Evolutionary conservation across 2,329 filamentous ascomycete species (phyloP).

Genomic region (Gliomastix tumulicola): DNA sequence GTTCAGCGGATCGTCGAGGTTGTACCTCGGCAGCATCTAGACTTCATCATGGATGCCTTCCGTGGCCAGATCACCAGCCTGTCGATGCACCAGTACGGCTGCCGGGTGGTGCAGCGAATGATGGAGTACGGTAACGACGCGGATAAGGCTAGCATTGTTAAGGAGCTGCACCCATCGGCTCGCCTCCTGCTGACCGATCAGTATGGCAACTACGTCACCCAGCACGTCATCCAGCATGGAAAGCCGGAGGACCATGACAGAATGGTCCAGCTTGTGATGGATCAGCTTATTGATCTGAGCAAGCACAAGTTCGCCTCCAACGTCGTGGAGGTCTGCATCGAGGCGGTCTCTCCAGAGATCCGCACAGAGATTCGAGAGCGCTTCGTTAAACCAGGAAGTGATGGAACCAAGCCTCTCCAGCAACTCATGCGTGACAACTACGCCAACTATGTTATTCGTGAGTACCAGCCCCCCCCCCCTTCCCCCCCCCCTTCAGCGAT

Average conservation of each 20-base stretch:
- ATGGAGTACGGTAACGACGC: slow-evolving; percentile 72
- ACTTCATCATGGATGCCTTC: slow-evolving; percentile 79
- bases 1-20: slow-evolving; percentile 88
- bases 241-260: slow-evolving; percentile 62
- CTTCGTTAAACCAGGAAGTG: slow-evolving; percentile 51
- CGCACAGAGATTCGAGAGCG: slow-evolving; percentile 60
- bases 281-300: slow-evolving; percentile 66
- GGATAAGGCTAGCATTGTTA: slow-evolving; percentile 66
- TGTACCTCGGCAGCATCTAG: slow-evolving; percentile 69
- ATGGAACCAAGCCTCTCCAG: slow-evolving; percentile 64
- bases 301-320: slow-evolving; percentile 98
- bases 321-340: slow-evolving; percentile 89
- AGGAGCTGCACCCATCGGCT: slow-evolving; percentile 70
- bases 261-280: slow-evolving; percentile 68
- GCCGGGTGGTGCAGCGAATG: slow-evolving; percentile 87
- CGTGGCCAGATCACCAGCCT: slow-evolving; percentile 66
- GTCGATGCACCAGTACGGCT: slow-evolving; percentile 77
- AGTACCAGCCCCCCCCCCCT: slow-evolving; percentile 33
- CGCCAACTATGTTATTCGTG: slow-evolving; percentile 95
- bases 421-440: slow-evolving; percentile 83
- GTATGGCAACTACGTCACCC: slow-evolving; percentile 94
- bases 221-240: slow-evolving; percentile 82
- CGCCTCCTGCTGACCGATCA: slow-evolving; percentile 72
- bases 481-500: background rate
- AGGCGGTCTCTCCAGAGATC: slow-evolving; percentile 62